Evolutionary conservation across 305 asterid species (phyloP).

Genomic region (Plantago coronopus): DNA sequence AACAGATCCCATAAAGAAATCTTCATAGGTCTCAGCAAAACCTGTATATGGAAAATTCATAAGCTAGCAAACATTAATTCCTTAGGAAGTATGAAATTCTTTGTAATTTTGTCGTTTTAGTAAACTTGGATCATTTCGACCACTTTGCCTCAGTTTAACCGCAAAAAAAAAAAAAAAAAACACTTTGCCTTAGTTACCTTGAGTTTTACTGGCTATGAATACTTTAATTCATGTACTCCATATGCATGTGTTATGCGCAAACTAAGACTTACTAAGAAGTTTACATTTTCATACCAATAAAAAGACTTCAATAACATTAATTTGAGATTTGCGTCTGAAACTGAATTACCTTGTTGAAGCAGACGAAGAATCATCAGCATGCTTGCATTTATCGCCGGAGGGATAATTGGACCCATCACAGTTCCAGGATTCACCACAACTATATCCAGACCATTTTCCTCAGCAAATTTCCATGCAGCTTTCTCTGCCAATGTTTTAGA

Average conservation of each 20-base stretch:
- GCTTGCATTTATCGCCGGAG: conserved; percentile 71
- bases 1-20: conserved; percentile 32
- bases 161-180: too few relatives aligned
- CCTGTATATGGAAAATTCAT: conserved; percentile 28
- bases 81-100: not conserved
- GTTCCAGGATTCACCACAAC: conserved; percentile 89
- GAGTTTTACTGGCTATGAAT: too few relatives aligned
- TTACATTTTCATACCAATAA: too few relatives aligned
- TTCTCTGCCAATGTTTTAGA: conserved; percentile 86
- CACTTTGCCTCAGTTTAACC: too few relatives aligned
- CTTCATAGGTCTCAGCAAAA: conserved; percentile 27
- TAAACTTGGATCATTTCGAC: too few relatives aligned
- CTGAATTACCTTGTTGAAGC: conserved; percentile 67
- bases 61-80: not conserved
- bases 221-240: too few relatives aligned
- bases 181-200: too few relatives aligned
- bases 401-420: conserved; percentile 73
- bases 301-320: not conserved
- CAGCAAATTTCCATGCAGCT: conserved; percentile 85
- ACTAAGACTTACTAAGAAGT: too few relatives aligned
- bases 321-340: not conserved
- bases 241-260: not conserved
- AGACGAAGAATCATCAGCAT: conserved; percentile 76
- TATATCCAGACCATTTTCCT: conserved; percentile 62
- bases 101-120: not conserved